Base-by-base conservation (phyloP, 2,329 filamentous ascomycete genomes). In the Diplodia intermedia region DNA sequence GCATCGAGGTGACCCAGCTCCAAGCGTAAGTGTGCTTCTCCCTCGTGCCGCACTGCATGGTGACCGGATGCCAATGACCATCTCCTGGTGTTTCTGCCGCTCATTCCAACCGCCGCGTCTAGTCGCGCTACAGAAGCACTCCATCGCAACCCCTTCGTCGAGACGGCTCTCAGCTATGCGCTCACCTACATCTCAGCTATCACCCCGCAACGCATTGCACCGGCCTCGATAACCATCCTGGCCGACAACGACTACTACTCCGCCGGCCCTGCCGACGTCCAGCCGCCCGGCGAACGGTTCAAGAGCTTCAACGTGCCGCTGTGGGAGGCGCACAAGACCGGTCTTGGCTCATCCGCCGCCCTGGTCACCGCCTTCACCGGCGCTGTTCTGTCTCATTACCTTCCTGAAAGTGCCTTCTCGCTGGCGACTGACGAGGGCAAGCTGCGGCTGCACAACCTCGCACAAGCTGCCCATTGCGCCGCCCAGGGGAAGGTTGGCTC, bases 201-300 rank as follows among this genome's bases (percentile, higher is more conserved):
- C 72, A 82, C 72, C 71, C 81, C 75, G 18, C 68, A 78, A 84
- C 77, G 77, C 76, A 86, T 81, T 75, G 88, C 95, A 75, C 85
- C 85, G 15, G 88, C 93, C 4, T 82, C 90, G 36, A 87, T 98
- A 78, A 93, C 91, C 70, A 94, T 99, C 77, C 87, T 98, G 43
- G 94, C 95, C 69, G 93, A 97, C 81, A 94, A 95, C 76, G 92
- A 96, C 82, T 99, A 99, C 86, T 99, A 98, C 83, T 97, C 95
- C 69, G 67, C 70, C 79, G 69, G 77, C 75, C 29, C 75, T 73
- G 69, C 76, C 74, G 71, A 69, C 12, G 50, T 71, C n/a, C 68
- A 71, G 29, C 69, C 71, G 12, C 69, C 79, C 74, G 43, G 47
- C 53, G 67, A 65, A 18, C 88, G 88, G 70, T 98, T 98, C 82